Conservation (phyloP, 2,329 filamentous ascomycete genomes). For the Pestalotiopsis fici region DNA sequence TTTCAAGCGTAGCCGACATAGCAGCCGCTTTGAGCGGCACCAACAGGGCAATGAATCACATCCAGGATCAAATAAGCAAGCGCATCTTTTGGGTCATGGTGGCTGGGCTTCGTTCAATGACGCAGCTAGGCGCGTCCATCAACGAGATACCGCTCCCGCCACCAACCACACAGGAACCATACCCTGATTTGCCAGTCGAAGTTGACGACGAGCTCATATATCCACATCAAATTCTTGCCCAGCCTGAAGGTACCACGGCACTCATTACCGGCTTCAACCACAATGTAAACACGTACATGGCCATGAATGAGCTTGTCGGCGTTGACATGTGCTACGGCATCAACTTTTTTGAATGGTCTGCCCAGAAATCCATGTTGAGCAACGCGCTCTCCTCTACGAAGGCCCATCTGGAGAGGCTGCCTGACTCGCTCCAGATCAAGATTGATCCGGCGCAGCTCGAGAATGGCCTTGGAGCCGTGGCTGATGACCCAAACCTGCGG, state of each 20-base stretch:
- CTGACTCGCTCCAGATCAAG: constrained; percentile 66
- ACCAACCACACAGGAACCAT: constrained; percentile 72
- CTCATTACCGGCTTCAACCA: constrained; percentile 80
- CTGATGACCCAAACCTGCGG: constrained; percentile 48
- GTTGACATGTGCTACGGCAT: constrained; percentile 82
- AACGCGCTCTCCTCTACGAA: constrained; percentile 73
- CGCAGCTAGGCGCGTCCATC: constrained; percentile 73
- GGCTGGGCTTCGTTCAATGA: constrained; percentile 74
- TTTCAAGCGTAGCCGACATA: constrained; percentile 27
- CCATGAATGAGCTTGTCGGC: constrained; percentile 77
- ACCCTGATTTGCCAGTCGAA: constrained; percentile 78
- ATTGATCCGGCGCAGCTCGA: constrained; percentile 38
- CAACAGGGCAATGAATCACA: constrained; percentile 60
- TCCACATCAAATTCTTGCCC: constrained; percentile 67
- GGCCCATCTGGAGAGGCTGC: constrained; percentile 65
- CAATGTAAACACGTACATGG: constrained; percentile 75
- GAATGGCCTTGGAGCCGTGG: constrained; percentile 12
- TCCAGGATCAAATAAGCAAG: constrained; percentile 73
- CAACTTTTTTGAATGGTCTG: constrained; percentile 73
- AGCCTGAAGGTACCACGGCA: constrained; percentile 68
- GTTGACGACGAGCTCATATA: constrained; percentile 84
- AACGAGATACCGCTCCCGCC: constrained; percentile 75
- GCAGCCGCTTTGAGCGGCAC: constrained; percentile 38
- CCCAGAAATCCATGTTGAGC: constrained; percentile 73
- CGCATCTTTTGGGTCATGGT: constrained; percentile 85